These are phyloP conservation scores for Quillaja saponaria DNA, from an alignment of 306 rosid species.

Conservation along the genomic window DNA sequence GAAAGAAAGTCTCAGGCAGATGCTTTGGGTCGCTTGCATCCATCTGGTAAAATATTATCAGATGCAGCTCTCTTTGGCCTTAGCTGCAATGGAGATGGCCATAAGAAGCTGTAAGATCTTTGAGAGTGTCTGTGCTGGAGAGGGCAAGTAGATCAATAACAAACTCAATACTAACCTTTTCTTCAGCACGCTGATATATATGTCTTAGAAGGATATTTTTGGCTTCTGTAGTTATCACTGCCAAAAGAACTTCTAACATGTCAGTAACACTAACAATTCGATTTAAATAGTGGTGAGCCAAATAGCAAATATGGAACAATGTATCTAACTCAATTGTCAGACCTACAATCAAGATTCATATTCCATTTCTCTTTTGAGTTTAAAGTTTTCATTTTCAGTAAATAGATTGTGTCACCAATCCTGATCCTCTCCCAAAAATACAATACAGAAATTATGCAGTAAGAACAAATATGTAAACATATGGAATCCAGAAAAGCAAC, in stretches of 20 bases:
- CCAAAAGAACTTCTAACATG: conserved; percentile 6
- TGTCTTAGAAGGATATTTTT: conserved; percentile 57
- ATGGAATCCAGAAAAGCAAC: too few species aligned
- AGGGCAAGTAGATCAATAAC: conserved; percentile 35
- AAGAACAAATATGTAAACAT: too few species aligned
- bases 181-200: too few species aligned
- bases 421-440: too few species aligned
- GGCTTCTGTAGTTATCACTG: conserved; percentile 57
- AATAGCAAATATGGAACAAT: background rate
- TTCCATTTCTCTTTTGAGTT: too few species aligned
- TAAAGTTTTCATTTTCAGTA: too few species aligned
- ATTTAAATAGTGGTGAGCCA: background rate
- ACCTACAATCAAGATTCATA: too few species aligned
- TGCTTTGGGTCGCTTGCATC: conserved; percentile 40
- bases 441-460: too few species aligned
- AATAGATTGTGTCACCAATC: too few species aligned
- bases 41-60: conserved; percentile 44
- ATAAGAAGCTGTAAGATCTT: background rate
- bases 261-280: background rate
- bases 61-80: conserved; percentile 51
- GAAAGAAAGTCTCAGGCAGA: conserved; percentile 21
- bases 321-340: too few species aligned
- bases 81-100: conserved; percentile 35
- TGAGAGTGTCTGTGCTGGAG: too few species aligned
- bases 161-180: too few species aligned